phyloP scores from a whole-genome alignment of 1,139 yeast genomes.

The Saccharomyces uvarum region DNA sequence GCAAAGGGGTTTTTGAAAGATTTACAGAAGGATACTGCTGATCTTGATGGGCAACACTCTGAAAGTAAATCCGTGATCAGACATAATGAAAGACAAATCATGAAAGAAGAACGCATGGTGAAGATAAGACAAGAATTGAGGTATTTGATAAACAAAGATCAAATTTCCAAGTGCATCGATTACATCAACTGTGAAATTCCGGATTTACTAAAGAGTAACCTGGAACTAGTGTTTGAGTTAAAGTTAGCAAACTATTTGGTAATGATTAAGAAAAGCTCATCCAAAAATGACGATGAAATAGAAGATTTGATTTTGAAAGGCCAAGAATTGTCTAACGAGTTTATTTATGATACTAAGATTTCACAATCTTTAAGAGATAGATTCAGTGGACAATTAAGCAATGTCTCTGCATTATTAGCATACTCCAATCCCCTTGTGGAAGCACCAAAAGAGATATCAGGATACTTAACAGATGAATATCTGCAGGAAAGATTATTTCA shows the following conservation, averaged over 20 bases:
- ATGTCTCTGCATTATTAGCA: constrained; percentile 45
- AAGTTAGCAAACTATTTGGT: constrained; percentile 41
- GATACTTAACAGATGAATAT: constrained; percentile 23
- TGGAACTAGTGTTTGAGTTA: constrained; percentile 45
- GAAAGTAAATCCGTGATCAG: constrained; percentile 19
- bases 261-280: constrained; percentile 33
- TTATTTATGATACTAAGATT: constrained; percentile 28
- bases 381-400: constrained; percentile 34
- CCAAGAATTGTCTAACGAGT: constrained; percentile 38
- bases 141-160: constrained; percentile 38
- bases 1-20: constrained; percentile 55
- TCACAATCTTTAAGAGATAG: constrained; percentile 17
- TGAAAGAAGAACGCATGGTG: constrained; percentile 37
- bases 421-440: constrained; percentile 40
- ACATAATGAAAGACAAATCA: constrained; percentile 26
- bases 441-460: constrained; percentile 25
- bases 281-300: constrained; percentile 29
- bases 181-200: constrained; percentile 43
- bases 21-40: constrained; percentile 30
- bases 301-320: constrained; percentile 41
- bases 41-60: constrained; percentile 18
- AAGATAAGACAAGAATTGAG: constrained; percentile 47
- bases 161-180: constrained; percentile 43
- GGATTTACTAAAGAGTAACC: constrained; percentile 37
- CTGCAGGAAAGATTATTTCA: constrained; percentile 29